These are phyloP conservation scores for Lactifluus subvellereus DNA, from an alignment of 768 basidiomycete genomes.

Conservation along the genomic window DNA sequence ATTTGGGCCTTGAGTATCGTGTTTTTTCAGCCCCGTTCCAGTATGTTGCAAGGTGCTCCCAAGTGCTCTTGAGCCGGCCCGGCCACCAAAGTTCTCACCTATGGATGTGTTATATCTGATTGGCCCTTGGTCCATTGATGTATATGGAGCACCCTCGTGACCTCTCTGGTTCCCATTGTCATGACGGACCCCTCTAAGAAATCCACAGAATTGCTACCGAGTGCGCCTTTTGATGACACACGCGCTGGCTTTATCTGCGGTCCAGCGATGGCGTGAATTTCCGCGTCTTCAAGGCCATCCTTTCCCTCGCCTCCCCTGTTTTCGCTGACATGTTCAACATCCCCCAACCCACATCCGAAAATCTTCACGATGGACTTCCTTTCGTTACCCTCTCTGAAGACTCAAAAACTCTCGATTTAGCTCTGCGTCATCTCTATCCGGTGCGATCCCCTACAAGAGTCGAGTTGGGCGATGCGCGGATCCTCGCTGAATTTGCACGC, in stretches of 20 bases:
- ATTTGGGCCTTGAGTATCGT: no score
- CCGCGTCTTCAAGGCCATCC: slow-evolving; percentile 13
- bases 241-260: background rate
- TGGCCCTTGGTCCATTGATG: no score
- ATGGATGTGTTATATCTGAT: no score
- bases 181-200: background rate
- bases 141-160: no score
- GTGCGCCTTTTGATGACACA: no score
- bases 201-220: no score
- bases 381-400: slow-evolving; percentile 5
- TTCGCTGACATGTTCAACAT: slow-evolving; percentile 18
- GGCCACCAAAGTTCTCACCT: no score
- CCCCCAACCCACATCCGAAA: background rate
- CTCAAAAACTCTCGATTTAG: slow-evolving; percentile 2
- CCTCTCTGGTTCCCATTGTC: no score
- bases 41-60: no score
- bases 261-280: slow-evolving; percentile 17
- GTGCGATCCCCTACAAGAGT: background rate
- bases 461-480: background rate
- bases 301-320: slow-evolving; percentile 10
- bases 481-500: slow-evolving; percentile 12
- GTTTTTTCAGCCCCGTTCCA: no score
- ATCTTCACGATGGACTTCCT: background rate
- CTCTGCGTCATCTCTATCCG: slow-evolving; percentile 18
- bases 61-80: no score